phyloP scores from a whole-genome alignment of 805 yeast species.

The Hanseniaspora singularis region DNA sequence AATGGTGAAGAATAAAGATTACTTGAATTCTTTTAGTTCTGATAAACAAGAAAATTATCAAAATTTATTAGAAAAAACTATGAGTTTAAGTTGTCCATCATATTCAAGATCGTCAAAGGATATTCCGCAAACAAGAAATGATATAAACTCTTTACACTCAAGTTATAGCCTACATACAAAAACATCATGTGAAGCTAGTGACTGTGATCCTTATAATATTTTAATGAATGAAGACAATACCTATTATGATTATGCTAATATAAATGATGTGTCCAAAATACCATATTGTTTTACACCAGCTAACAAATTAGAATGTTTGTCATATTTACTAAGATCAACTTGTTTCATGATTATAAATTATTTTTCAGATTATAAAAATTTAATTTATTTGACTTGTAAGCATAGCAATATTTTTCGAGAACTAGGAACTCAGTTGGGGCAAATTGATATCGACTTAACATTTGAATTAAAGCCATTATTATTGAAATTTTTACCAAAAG shows the following conservation, averaged over 20 bases:
- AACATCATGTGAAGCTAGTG: background rate
- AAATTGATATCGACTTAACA: constrained; percentile 5
- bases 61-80: background rate
- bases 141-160: too few species aligned
- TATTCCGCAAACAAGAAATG: too few species aligned
- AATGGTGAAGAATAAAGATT: constrained; percentile 5
- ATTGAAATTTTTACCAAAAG: constrained; percentile 15
- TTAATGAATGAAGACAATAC: background rate
- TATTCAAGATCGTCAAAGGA: constrained; percentile 17
- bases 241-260: background rate
- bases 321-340: constrained; percentile 46
- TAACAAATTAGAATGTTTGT: constrained; percentile 43
- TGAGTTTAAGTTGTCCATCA: background rate
- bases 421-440: background rate
- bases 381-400: constrained; percentile 38
- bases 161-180: background rate
- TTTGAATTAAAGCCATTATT: constrained; percentile 2
- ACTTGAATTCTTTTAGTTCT: background rate
- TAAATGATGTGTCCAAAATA: constrained; percentile 12
- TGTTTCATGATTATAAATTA: constrained; percentile 41
- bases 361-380: constrained; percentile 42
- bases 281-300: constrained; percentile 23
- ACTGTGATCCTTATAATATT: background rate
- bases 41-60: constrained; percentile 2
- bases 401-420: constrained; percentile 27